phyloP scores from a whole-genome alignment of 805 yeast genomes.

The Ogataea thermomethanolica region DNA sequence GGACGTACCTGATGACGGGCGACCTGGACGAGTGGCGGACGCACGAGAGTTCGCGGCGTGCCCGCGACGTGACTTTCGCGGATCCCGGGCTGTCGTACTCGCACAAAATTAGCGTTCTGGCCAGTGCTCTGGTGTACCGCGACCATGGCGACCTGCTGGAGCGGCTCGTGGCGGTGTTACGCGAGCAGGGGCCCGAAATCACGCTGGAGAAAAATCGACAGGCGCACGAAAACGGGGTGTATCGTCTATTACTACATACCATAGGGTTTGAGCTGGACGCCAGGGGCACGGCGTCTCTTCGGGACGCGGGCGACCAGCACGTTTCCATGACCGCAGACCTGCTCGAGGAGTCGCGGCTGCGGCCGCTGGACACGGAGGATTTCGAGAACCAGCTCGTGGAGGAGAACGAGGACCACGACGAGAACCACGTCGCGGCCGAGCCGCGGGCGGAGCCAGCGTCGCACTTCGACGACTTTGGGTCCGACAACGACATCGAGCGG shows the following conservation, averaged over 20 bases:
- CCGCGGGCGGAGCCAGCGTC: constrained; percentile 22
- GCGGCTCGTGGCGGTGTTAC: constrained; percentile 41
- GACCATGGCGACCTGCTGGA: constrained; percentile 44
- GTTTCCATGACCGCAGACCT: constrained; percentile 11
- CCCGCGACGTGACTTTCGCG: constrained; percentile 17
- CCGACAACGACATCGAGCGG: constrained; percentile 30
- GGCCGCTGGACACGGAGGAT: constrained; percentile 25
- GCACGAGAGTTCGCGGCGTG: constrained; percentile 23
- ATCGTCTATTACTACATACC: constrained; percentile 23
- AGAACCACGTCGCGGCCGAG: not conserved
- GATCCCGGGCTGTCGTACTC: constrained; percentile 20
- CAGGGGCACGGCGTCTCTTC: constrained; percentile 3
- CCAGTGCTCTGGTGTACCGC: constrained; percentile 33
- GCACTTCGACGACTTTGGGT: constrained; percentile 36
- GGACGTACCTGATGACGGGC: constrained; percentile 60
- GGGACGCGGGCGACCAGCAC: constrained; percentile 8
- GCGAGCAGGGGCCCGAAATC: constrained; percentile 20
- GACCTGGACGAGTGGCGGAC: constrained; percentile 40
- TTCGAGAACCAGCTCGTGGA: constrained; percentile 17
- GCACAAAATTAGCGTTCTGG: constrained; percentile 25
- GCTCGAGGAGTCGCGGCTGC: constrained; percentile 19
- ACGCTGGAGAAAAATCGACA: constrained; percentile 6
- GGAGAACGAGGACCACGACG: constrained; percentile 3
- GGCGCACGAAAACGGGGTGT: constrained; percentile 12
- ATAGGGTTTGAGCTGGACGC: constrained; percentile 19